phyloP scores from a whole-genome alignment of 805 yeast genomes.

The Myxozyma monticola region DNA sequence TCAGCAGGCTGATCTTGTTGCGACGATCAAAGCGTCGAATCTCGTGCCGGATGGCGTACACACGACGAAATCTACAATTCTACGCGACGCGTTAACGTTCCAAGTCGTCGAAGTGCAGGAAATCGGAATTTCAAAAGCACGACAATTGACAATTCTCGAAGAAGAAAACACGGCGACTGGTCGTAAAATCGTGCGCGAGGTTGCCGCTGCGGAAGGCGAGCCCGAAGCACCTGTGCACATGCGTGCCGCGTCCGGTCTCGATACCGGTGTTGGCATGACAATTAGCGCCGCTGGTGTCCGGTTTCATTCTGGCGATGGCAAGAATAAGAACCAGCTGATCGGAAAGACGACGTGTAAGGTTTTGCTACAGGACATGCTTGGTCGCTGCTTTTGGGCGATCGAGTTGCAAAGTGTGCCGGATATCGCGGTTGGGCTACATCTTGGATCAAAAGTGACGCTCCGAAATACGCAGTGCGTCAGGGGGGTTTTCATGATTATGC shows the following conservation, averaged over 20 bases:
- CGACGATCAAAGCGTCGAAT: no score
- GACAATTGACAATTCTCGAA: conserved; percentile 19
- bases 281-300: no score
- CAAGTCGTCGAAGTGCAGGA: conserved; percentile 24
- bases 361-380: conserved; percentile 24
- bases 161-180: conserved; percentile 11
- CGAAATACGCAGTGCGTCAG: conserved; percentile 1
- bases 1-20: no score
- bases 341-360: conserved; percentile 24
- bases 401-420: conserved; percentile 14
- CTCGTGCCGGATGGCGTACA: no score
- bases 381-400: conserved; percentile 21
- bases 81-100: no score
- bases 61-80: no score
- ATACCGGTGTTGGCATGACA: neutral
- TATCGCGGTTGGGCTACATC: conserved; percentile 21
- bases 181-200: conserved; percentile 14
- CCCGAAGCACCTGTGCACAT: neutral
- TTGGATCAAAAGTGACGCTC: conserved; percentile 19
- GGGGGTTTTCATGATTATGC: conserved; percentile 20
- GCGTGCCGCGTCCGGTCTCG: no score
- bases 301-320: neutral
- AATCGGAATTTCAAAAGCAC: conserved; percentile 17
- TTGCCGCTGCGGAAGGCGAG: conserved; percentile 1
- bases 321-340: conserved; percentile 9